phyloP scores from a whole-genome alignment of 208 protist species.

The Tritrichomonas musculus region DNA sequence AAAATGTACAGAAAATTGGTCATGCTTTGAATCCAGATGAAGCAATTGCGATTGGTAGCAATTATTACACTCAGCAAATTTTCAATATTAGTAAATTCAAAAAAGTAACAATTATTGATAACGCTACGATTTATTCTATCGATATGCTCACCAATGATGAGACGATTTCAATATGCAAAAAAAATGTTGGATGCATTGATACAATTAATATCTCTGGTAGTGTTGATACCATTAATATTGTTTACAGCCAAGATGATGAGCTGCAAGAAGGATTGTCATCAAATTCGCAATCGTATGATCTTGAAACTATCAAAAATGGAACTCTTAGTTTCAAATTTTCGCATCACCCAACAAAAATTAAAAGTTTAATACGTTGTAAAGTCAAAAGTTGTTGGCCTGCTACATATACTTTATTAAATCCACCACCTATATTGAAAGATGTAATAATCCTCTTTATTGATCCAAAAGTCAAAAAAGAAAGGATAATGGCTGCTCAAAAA shows the following conservation, averaged over 20 bases:
- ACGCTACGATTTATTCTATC: not conserved
- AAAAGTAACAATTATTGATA: not conserved
- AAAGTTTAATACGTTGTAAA: no score
- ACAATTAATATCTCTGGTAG: not conserved
- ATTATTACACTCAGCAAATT: not conserved
- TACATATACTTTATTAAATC: not conserved
- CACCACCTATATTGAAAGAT: not conserved
- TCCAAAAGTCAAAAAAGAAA: not conserved
- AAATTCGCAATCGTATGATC: no score
- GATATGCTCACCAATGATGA: not conserved
- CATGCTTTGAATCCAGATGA: slow-evolving; percentile 9
- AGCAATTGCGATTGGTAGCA: not conserved
- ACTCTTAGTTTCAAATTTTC: no score
- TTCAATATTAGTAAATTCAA: not conserved
- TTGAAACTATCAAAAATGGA: no score
- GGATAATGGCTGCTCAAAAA: not conserved
- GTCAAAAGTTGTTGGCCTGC: not conserved
- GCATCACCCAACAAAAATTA: no score
- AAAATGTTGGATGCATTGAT: not conserved
- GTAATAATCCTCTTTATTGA: not conserved
- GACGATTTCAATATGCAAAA: not conserved
- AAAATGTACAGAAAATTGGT: not conserved
- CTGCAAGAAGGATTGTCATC: not conserved
- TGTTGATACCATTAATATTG: not conserved
- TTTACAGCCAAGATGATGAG: not conserved